Evolutionary conservation across 2,329 filamentous ascomycete species (phyloP).

Genomic region (Aspergillus puulaauensis): DNA sequence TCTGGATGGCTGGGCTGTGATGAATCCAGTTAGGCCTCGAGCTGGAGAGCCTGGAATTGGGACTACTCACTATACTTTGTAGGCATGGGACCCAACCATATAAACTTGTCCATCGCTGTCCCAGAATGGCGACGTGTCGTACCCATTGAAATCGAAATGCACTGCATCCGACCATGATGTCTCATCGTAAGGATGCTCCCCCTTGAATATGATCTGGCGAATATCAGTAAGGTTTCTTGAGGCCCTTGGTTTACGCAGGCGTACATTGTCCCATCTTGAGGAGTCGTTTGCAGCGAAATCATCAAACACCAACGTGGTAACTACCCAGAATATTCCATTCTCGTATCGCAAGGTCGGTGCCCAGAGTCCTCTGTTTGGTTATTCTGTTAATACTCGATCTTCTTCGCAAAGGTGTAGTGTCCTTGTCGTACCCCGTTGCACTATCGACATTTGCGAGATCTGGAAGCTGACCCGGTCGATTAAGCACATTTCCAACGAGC

Average conservation of each 20-base stretch:
- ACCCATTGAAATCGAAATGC: neutral
- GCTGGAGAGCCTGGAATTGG: too few species aligned
- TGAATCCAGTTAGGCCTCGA: too few species aligned
- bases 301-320: neutral
- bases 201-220: neutral
- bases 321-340: slow-evolving; percentile 36
- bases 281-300: neutral
- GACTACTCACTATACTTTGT: too few species aligned
- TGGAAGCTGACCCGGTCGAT: slow-evolving; percentile 30
- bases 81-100: too few species aligned
- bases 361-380: slow-evolving; percentile 35
- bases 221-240: too few species aligned
- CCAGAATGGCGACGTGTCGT: neutral
- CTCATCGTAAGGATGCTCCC: neutral
- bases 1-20: neutral
- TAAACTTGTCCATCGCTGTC: neutral
- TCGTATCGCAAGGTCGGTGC: slow-evolving; percentile 42
- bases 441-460: too few species aligned
- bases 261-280: too few species aligned
- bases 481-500: slow-evolving; percentile 20
- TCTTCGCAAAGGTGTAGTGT: neutral
- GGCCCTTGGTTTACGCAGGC: too few species aligned
- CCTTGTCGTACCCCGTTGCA: too few species aligned
- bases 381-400: slow-evolving; percentile 18
- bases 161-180: neutral